Percentiles rank a stretch among this genome's conserved stretches.
Evolutionary conservation across 2,329 filamentous ascomycete genomes (phyloP).

Genomic region (Stemphylium beticola): DNA sequence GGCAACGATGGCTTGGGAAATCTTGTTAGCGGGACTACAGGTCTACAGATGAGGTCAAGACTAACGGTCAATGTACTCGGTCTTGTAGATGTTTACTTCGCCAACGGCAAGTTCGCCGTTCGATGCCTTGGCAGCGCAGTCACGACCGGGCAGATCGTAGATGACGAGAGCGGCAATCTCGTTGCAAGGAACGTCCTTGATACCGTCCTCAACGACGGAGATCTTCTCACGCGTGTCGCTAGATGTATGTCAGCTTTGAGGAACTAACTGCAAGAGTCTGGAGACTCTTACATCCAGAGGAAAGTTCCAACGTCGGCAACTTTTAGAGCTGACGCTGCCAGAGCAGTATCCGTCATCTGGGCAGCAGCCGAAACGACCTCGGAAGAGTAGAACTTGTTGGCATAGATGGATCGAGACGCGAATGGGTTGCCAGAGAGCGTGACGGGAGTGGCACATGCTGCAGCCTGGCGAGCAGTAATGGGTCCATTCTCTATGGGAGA

Average conservation of each 20-base stretch:
- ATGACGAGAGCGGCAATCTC: constrained; percentile 64
- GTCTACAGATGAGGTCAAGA: background rate
- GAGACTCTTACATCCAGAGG: constrained; percentile 57
- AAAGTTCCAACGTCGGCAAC: constrained; percentile 61
- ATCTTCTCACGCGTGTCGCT: constrained; percentile 59
- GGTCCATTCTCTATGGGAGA: constrained; percentile 42
- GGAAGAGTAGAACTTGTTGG: constrained; percentile 61
- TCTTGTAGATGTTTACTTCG: constrained; percentile 58
- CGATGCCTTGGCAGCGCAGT: constrained; percentile 69
- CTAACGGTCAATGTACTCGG: constrained; percentile 59
- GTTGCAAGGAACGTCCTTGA: constrained; percentile 58
- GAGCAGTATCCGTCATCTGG: constrained; percentile 58
- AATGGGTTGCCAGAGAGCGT: constrained; percentile 61
- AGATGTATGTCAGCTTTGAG: constrained; percentile 32
- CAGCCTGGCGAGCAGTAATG: constrained; percentile 40
- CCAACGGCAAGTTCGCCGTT: constrained; percentile 68
- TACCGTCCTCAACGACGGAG: constrained; percentile 55
- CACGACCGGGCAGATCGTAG: constrained; percentile 69
- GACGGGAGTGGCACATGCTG: constrained; percentile 44
- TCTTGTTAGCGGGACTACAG: background rate
- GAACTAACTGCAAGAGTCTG: background rate
- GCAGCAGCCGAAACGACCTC: constrained; percentile 64
- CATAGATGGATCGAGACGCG: constrained; percentile 57
- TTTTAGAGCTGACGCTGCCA: constrained; percentile 57
- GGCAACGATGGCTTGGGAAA: constrained; percentile 55